A percentile compares a stretch with the other conserved stretches of the same genome.
phyloP scores from a whole-genome alignment of 208 protist genomes.

The Histomonas meleagridis region DNA sequence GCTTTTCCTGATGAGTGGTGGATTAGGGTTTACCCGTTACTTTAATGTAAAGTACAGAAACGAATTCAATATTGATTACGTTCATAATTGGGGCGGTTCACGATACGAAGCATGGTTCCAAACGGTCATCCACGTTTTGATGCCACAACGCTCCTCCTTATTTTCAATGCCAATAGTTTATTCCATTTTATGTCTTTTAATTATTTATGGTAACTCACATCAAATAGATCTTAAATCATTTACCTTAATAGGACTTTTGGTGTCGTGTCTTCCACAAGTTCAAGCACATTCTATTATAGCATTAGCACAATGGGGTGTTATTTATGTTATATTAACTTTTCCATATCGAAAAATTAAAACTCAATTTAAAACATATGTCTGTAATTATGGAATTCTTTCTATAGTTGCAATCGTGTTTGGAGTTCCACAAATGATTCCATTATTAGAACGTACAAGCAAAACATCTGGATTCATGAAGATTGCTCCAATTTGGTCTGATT shows the following conservation, averaged over 20 bases:
- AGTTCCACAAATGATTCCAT: not conserved
- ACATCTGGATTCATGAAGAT: constrained; percentile 28
- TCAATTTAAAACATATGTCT: not conserved
- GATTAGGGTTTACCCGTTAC: not conserved
- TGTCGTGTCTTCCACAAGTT: not conserved
- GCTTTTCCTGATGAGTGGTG: not conserved
- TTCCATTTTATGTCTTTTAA: not conserved
- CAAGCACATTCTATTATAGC: constrained; percentile 14
- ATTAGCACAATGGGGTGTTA: not conserved
- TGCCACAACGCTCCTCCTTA: not conserved
- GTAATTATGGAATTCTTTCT: not conserved
- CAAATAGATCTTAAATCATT: not conserved
- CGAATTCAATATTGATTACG: not conserved
- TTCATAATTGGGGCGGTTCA: not conserved
- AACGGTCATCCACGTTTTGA: not conserved
- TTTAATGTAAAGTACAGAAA: not conserved
- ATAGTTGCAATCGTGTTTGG: not conserved
- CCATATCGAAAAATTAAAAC: too few species aligned
- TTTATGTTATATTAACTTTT: not conserved
- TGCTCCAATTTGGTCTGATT: not conserved
- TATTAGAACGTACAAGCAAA: not conserved
- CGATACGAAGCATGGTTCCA: not conserved
- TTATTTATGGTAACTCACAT: not conserved
- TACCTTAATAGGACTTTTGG: not conserved
- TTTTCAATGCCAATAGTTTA: not conserved